A percentile compares a stretch with the other conserved stretches of the same genome.
Conservation (phyloP, 176 grass and related monocot genomes). For the Oryza brachyantha region DNA sequence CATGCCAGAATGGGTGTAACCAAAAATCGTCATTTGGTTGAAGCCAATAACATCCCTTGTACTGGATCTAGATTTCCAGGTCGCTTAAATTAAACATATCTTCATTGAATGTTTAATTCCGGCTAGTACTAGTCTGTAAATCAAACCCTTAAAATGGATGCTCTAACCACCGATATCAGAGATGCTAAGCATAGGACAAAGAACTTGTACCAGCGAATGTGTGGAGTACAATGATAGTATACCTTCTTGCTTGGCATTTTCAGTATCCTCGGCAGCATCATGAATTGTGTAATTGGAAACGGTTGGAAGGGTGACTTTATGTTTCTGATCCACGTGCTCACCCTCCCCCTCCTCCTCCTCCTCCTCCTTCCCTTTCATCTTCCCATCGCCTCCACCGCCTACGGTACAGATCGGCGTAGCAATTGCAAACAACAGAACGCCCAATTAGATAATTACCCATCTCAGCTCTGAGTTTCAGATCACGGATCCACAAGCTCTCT, state of each 20-base stretch:
- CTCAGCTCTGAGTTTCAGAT: neutral
- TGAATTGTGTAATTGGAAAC: conserved; percentile 93
- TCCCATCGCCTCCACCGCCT: conserved; percentile 5
- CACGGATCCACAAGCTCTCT: conserved; percentile 9
- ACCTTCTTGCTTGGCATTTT: conserved; percentile 40
- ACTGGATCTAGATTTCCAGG: neutral
- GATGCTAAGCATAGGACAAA: neutral
- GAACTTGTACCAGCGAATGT: neutral
- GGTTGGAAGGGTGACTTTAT: conserved; percentile 76
- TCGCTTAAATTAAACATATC: neutral
- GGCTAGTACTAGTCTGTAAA: neutral
- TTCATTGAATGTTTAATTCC: neutral
- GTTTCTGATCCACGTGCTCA: conserved; percentile 33
- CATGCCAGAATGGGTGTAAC: neutral
- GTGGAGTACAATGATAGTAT: neutral
- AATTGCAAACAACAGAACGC: neutral
- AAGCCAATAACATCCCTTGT: neutral
- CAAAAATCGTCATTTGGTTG: neutral
- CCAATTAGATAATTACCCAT: neutral
- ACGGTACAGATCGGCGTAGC: conserved; percentile 5
- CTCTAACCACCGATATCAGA: neutral
- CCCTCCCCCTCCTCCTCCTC: conserved; percentile 6
- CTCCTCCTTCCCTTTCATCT: neutral
- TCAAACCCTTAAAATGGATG: neutral
- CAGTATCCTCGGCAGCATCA: conserved; percentile 46